Base-by-base conservation (phyloP, 176 grass and related monocot species). In the Eragrostis nindensis region DNA sequence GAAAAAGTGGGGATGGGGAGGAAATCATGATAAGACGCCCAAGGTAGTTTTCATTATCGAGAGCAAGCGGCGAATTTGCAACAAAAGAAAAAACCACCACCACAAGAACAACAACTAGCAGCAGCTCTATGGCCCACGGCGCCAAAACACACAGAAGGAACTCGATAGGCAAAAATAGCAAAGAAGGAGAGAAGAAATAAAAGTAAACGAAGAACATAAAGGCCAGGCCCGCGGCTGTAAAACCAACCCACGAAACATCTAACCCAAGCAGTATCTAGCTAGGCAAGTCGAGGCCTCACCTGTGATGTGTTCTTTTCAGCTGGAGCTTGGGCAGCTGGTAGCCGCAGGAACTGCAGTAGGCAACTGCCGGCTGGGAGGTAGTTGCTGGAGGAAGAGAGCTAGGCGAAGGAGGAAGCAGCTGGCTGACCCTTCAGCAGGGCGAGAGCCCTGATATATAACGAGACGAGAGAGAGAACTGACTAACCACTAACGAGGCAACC, bases 371-470 rank as follows among this genome's bases (percentile, higher is more conserved):
- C 5, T 8, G 18, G 62, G 16, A 18, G 29, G 1, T 64, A 38
- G 29, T 26, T 30, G 29, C 55, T 19, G 60, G 14, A 38, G 4
- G 16, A 38, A 39, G 38, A 43, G 2, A 12, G 52, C 52, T 9
- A 66, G 62, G 29, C 11, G 62, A 25, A 53, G 22, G 41, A 62
- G 14, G 27, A 11, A 32, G 14, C 14, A 62, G 57, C 9, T 57
- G 55, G 55, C 25, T 52, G 62, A 79, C 29, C 60, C 76, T 38
- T 21, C 14, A 44, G 15, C 65, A 29, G 21, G 40, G 66, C 75
- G 44, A 24, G 45, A 66, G 61, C 27, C 61, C 76, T 52, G 52
- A 66, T 78, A 78, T 78, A 78, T 78, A 85, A 78, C 4, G 5
- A 40, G 83, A 52, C 52, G 55, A 3, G 49, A 61, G 42, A 57